Base-by-base conservation (phyloP, 257 asterid species). In the Solanum medicagineum region DNA sequence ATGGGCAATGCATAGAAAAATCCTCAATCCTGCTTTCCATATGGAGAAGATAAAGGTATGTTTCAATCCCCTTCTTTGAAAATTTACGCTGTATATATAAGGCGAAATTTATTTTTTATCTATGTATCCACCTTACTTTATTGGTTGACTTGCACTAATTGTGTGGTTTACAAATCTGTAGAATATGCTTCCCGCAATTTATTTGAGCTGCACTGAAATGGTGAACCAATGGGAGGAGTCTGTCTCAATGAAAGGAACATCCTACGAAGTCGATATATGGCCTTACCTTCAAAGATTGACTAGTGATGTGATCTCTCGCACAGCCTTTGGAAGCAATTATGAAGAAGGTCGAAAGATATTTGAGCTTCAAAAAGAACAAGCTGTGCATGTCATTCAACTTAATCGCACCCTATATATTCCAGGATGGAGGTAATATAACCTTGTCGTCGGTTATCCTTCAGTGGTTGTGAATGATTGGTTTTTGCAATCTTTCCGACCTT, bases 11-110 rank as follows among this genome's bases (percentile, higher is more conserved):
- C 94, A 92, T 59, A 89, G 97, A 55, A 94, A 85, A 80, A 59
- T 94, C 71, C 84, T 94, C 86, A 92, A 88, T 87, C 94, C 97
- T 20, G 93, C 94, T 79, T 94, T 94, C 90, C 93, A 92, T 56
- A 26, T 86, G 1, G 94, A 93, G 73, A 93, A 85, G 55, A 32
- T 85, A 54, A 85, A 85, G 87, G 87, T 85, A 73, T n/a, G 10
- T 24, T 2, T 5, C 44, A 40, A 59, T 20, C 14, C 65, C 6
- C 5, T 20, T 59, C 13, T 8, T 8, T 3, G 24, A 9, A 59
- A 59, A 20, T 20, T 59, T 59, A 59, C 2, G 5, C 0, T 19
- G 29, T n/a, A 10, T 60, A 60, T 60, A 60, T n/a, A 10, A 10
- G 14, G 66, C 9, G 7, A 59, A 59, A 19, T 1, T 9, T 20